Conservation (phyloP, 1,139 yeast species). For the Pichia sp. region DNA sequence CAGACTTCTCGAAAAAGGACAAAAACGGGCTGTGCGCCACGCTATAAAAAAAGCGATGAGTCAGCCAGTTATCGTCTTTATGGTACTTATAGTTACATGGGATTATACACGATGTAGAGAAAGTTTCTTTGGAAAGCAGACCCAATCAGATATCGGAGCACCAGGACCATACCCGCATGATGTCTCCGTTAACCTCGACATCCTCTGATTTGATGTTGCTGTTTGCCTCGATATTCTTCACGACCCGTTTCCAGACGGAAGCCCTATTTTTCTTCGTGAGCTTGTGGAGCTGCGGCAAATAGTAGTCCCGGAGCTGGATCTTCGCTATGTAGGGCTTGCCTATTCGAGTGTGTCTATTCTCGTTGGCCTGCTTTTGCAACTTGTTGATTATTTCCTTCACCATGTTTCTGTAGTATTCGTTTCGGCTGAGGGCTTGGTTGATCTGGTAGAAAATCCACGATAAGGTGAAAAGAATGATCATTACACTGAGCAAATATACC, state of each 20-base stretch:
- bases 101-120: too few relatives aligned
- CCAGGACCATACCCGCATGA: slow-evolving; percentile 91
- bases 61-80: not conserved
- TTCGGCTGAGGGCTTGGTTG: slow-evolving; percentile 29
- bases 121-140: too few relatives aligned
- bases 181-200: slow-evolving; percentile 78
- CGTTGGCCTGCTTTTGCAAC: slow-evolving; percentile 40
- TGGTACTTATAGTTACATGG: not conserved
- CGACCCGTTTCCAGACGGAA: slow-evolving; percentile 61
- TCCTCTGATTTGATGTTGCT: slow-evolving; percentile 57
- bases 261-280: slow-evolving; percentile 43
- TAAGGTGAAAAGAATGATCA: slow-evolving; percentile 25
- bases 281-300: slow-evolving; percentile 37
- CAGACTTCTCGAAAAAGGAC: not conserved
- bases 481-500: slow-evolving; percentile 34
- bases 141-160: slow-evolving; percentile 40
- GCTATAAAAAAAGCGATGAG: not conserved
- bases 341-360: slow-evolving; percentile 34
- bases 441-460: slow-evolving; percentile 31
- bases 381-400: slow-evolving; percentile 45
- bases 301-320: slow-evolving; percentile 71
- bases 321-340: slow-evolving; percentile 57
- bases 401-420: slow-evolving; percentile 36
- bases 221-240: slow-evolving; percentile 58
- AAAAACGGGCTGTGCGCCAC: not conserved